A percentile compares a stretch with the other conserved stretches of the same genome.
Evolutionary conservation across 1,139 yeast species (phyloP).

Genomic region (Diutina neorugosa): DNA sequence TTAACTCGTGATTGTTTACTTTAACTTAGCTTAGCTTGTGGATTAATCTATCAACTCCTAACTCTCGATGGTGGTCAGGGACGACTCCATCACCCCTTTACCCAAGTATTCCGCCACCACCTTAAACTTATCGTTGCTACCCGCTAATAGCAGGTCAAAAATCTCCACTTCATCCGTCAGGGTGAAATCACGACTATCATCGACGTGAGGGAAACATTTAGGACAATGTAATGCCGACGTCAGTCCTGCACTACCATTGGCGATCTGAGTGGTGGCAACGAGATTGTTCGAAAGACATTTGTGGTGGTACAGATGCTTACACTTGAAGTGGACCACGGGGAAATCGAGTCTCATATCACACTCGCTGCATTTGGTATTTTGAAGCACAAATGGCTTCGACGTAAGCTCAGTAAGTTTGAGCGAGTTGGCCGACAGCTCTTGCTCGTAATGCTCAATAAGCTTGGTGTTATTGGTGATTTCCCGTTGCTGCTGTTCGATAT

Average conservation of each 20-base stretch:
- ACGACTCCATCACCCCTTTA: conserved; percentile 66
- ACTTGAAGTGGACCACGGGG: conserved; percentile 77
- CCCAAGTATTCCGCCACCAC: conserved; percentile 75
- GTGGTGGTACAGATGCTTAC: conserved; percentile 82
- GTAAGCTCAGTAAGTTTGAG: conserved; percentile 40
- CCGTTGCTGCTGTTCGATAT: conserved; percentile 45
- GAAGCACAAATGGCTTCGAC: conserved; percentile 49
- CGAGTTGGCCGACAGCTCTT: conserved; percentile 49
- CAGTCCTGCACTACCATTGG: conserved; percentile 8
- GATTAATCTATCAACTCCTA: no score
- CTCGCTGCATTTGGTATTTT: conserved; percentile 57
- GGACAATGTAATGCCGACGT: conserved; percentile 55
- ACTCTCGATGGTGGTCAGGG: background rate
- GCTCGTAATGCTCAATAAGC: conserved; percentile 55
- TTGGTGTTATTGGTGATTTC: conserved; percentile 61
- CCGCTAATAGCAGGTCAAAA: conserved; percentile 47
- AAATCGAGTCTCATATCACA: conserved; percentile 63
- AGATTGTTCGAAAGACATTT: conserved; percentile 50
- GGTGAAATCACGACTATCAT: conserved; percentile 50
- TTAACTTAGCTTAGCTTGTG: no score
- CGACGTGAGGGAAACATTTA: conserved; percentile 54
- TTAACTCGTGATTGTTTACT: no score
- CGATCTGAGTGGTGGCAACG: conserved; percentile 14
- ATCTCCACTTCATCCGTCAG: conserved; percentile 50
- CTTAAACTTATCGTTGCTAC: conserved; percentile 56